phyloP scores from a whole-genome alignment of 495 filamentous ascomycete species.

The Hypoxylon lienhwacheense region DNA sequence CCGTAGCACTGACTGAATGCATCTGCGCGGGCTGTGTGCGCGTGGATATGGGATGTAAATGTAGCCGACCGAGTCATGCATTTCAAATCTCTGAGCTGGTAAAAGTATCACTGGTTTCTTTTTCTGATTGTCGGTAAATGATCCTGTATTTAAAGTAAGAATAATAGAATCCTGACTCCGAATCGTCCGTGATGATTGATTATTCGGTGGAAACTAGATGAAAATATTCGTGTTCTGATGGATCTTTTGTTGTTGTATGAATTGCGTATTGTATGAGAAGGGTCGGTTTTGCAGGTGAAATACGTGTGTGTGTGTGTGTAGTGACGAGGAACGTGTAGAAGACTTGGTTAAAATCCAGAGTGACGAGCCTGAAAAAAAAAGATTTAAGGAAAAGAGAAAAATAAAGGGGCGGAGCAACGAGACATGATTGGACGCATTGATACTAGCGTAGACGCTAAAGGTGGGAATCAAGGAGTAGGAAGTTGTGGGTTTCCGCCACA shows the following conservation, averaged over 20 bases:
- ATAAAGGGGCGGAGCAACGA: conserved; percentile 36
- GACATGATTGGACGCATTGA: conserved; percentile 50
- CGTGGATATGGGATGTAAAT: no score
- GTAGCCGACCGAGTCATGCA: conserved; percentile 40
- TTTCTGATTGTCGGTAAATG: no score
- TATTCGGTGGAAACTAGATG: no score
- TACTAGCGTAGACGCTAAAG: conserved; percentile 48
- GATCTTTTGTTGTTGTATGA: no score
- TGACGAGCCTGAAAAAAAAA: conserved; percentile 36
- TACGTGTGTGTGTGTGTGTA: no score
- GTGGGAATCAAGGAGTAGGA: conserved; percentile 34
- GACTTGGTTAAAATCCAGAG: conserved; percentile 37
- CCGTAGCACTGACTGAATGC: conserved; percentile 27
- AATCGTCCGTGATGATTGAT: no score
- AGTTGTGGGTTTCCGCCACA: conserved; percentile 40
- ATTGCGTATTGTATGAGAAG: background rate
- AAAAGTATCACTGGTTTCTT: no score
- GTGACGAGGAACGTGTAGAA: conserved; percentile 34
- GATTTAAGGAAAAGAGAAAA: conserved; percentile 33
- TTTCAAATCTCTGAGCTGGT: no score
- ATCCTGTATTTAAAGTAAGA: no score
- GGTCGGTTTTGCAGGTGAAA: conserved; percentile 14
- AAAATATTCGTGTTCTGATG: no score
- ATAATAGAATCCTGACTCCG: no score
- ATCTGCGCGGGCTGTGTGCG: conserved; percentile 23